Conservation (phyloP, 2,329 filamentous ascomycete genomes). For the Aspergillus oerlinghausenensis region DNA sequence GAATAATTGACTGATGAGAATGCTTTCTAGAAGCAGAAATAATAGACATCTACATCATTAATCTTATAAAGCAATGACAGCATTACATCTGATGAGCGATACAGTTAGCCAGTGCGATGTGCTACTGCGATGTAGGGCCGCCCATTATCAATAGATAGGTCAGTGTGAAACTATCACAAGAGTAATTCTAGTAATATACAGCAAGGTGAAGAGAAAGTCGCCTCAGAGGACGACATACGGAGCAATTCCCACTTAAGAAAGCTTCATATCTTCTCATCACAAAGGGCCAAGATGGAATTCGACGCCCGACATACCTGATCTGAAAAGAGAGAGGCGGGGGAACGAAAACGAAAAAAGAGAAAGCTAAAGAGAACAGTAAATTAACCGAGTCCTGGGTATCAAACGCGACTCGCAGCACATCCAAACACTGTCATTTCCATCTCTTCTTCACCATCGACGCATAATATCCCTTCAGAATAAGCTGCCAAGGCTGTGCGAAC, state of each 20-base stretch:
- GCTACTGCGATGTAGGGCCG: too few relatives aligned
- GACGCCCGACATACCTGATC: background rate
- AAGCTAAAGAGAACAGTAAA: conserved; percentile 6
- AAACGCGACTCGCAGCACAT: conserved; percentile 20
- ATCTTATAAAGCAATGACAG: background rate
- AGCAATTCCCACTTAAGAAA: background rate
- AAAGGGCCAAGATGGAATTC: background rate
- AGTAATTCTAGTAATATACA: background rate
- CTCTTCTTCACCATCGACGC: background rate
- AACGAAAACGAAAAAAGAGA: background rate
- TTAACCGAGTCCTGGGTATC: conserved; percentile 27
- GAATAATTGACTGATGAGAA: background rate
- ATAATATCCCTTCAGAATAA: background rate
- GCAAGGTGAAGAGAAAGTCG: background rate
- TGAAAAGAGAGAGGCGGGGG: background rate
- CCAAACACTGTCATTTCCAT: conserved; percentile 10
- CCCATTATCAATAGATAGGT: too few relatives aligned
- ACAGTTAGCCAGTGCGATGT: background rate
- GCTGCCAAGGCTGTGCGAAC: background rate
- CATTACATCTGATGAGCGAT: background rate
- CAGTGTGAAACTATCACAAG: background rate
- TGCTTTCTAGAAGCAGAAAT: background rate
- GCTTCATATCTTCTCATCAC: background rate
- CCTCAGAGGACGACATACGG: background rate
- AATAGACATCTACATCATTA: background rate